phyloP scores from a whole-genome alignment of 2,329 filamentous ascomycete genomes.

The Cladosporium cucumerinum region DNA sequence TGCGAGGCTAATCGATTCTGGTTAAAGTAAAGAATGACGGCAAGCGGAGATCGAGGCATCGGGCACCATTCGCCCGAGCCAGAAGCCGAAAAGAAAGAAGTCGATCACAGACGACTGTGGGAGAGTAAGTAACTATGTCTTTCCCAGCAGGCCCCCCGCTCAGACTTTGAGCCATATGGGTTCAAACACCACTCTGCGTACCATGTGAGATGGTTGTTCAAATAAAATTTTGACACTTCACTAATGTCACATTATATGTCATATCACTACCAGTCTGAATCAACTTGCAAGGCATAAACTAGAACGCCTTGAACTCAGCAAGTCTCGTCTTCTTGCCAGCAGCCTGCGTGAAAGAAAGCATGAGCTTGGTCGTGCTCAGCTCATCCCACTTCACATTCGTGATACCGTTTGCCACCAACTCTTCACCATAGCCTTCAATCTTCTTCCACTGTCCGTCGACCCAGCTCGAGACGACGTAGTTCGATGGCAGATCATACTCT shows the following conservation, averaged over 20 bases:
- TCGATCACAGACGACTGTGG: no score
- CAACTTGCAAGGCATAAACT: neutral
- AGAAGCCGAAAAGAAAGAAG: neutral
- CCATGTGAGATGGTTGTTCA: neutral
- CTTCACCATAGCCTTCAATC: constrained; percentile 25
- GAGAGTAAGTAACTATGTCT: no score
- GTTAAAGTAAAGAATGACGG: neutral
- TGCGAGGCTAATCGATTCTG: neutral
- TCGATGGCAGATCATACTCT: constrained; percentile 31
- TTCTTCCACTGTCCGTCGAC: constrained; percentile 31
- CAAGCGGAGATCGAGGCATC: neutral
- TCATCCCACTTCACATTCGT: constrained; percentile 34
- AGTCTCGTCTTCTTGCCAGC: constrained; percentile 35
- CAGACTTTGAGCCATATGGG: no score
- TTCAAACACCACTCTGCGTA: no score
- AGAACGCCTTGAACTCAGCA: constrained; percentile 40
- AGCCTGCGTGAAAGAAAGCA: constrained; percentile 35
- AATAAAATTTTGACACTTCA: neutral
- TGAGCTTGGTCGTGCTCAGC: constrained; percentile 28
- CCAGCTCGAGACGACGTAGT: constrained; percentile 33
- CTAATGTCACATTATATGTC: neutral
- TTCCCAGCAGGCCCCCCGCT: no score
- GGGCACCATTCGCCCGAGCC: neutral
- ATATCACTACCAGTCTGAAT: neutral
- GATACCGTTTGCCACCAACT: constrained; percentile 37